phyloP scores from a whole-genome alignment of 805 yeast species.

The Candida berthetii region DNA sequence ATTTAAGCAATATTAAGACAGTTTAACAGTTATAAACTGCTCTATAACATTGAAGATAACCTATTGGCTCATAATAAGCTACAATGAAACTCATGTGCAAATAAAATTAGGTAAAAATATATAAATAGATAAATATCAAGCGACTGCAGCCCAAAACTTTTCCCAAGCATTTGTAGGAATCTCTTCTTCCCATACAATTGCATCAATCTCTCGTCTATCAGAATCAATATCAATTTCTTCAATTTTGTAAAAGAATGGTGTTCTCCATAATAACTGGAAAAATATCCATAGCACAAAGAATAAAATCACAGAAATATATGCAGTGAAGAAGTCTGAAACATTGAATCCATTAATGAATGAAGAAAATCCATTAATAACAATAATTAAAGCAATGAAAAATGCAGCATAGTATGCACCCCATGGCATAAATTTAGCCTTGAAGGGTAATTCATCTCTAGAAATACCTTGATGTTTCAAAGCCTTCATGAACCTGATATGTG shows the following conservation, averaged over 20 bases:
- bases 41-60: too few species aligned
- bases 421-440: conserved; percentile 67
- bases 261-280: conserved; percentile 47
- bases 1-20: too few species aligned
- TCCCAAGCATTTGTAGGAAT: conserved; percentile 47
- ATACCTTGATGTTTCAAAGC: conserved; percentile 59
- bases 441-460: conserved; percentile 65
- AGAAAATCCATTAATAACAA: conserved; percentile 66
- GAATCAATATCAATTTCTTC: conserved; percentile 64
- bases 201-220: conserved; percentile 62
- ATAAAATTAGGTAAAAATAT: too few species aligned
- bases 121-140: conserved; percentile 13
- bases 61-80: too few species aligned
- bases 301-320: conserved; percentile 63
- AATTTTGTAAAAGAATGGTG: conserved; percentile 36
- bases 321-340: conserved; percentile 57
- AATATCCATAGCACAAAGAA: conserved; percentile 49
- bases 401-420: conserved; percentile 58
- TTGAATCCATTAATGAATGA: conserved; percentile 49
- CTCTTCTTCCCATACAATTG: conserved; percentile 50
- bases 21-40: too few species aligned
- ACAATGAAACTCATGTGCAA: too few species aligned
- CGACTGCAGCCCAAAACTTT: conserved; percentile 43
- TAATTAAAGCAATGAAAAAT: conserved; percentile 45
- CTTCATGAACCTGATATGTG: conserved; percentile 67